A percentile compares a stretch with the other conserved stretches of the same genome.
phyloP scores from a whole-genome alignment of 164 flowering plant genomes.

The Stephania cephalantha region DNA sequence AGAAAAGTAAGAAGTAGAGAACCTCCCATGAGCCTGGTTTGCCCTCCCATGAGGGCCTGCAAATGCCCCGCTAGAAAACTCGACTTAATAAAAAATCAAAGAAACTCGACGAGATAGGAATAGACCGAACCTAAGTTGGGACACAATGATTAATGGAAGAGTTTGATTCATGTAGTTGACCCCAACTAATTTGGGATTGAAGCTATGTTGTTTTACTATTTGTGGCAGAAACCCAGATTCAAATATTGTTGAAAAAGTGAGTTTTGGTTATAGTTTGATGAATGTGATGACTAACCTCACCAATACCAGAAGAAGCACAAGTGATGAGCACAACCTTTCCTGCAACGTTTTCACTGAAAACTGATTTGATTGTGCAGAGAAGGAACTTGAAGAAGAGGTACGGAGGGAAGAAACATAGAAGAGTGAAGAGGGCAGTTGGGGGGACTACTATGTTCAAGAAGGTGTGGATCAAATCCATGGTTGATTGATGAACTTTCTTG shows the following conservation, averaged over 20 bases:
- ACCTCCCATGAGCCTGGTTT: no score
- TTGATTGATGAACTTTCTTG: neutral
- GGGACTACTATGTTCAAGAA: slow-evolving; percentile 38
- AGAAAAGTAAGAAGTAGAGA: no score
- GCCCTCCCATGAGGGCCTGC: no score
- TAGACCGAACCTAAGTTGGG: no score
- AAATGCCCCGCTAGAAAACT: no score
- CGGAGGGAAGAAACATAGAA: slow-evolving; percentile 34
- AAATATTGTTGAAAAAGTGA: neutral
- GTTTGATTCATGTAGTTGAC: no score
- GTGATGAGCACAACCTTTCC: slow-evolving; percentile 69
- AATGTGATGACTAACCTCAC: slow-evolving; percentile 40
- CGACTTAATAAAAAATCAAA: no score
- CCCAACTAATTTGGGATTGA: no score
- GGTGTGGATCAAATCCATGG: slow-evolving; percentile 37
- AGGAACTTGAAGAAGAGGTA: slow-evolving; percentile 29
- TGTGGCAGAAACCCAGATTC: no score
- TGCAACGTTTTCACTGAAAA: slow-evolving; percentile 39
- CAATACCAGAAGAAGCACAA: slow-evolving; percentile 75
- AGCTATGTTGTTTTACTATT: no score
- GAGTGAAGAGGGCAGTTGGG: slow-evolving; percentile 20
- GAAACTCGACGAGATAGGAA: no score
- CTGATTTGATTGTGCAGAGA: slow-evolving; percentile 17
- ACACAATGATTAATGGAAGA: no score
- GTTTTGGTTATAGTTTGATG: neutral